Conservation (phyloP, 1,284 basidiomycete genomes). For the Sanguinoderma infundibulare region DNA sequence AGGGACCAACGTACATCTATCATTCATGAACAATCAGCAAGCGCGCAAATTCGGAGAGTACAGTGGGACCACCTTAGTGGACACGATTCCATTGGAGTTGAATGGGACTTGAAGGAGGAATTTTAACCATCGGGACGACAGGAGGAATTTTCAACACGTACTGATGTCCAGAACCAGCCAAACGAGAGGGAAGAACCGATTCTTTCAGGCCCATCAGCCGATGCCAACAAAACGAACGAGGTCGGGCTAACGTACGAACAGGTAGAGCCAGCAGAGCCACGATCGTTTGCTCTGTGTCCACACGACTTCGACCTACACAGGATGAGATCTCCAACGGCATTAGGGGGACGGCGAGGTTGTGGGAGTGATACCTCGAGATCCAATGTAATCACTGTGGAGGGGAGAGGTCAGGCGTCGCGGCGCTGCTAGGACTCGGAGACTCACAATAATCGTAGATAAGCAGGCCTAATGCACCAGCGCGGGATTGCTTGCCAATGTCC, state of each 20-base stretch:
- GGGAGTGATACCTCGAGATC: not conserved
- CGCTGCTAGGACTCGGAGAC: not conserved
- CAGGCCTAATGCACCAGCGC: not conserved
- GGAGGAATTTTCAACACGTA: conserved; percentile 3
- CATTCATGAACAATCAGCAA: not conserved
- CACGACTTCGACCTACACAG: not conserved
- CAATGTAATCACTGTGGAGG: not conserved
- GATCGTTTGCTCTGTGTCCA: not conserved
- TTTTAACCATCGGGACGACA: not conserved
- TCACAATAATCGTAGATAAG: not conserved
- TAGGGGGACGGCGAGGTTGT: not conserved
- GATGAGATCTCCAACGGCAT: too few relatives aligned
- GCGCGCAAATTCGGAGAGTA: not conserved
- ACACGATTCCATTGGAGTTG: conserved; percentile 8
- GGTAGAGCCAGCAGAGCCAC: not conserved
- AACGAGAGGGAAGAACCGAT: conserved; percentile 25
- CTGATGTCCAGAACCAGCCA: conserved; percentile 17
- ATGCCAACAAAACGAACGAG: too few relatives aligned
- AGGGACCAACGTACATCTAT: not conserved
- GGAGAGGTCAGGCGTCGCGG: not conserved
- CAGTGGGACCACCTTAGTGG: conserved; percentile 7
- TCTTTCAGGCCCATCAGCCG: conserved; percentile 10
- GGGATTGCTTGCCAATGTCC: not conserved
- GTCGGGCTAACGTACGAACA: not conserved
- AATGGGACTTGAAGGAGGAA: conserved; percentile 15